A percentile compares a stretch with the other conserved stretches of the same genome.
These are phyloP conservation scores for Prunus davidiana DNA, from an alignment of 306 rosid species.

Conservation along the genomic window DNA sequence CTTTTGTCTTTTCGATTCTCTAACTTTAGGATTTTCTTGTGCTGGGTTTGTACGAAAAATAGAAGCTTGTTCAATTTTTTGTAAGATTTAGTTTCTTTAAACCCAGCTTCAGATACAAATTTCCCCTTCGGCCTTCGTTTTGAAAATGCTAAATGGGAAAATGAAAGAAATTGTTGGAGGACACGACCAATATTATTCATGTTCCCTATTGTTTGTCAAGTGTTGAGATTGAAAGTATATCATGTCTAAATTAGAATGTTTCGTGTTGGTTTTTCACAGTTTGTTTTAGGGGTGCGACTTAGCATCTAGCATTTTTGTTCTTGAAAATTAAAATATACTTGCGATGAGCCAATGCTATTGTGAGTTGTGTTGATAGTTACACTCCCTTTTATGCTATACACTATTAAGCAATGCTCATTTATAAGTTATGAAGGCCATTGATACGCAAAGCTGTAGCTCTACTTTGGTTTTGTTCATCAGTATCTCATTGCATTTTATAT, in stretches of 20 bases:
- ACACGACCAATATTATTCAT: not conserved
- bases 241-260: not conserved
- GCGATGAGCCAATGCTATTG: not conserved
- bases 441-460: not conserved
- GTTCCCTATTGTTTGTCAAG: not conserved
- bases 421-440: not conserved
- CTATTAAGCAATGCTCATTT: not conserved
- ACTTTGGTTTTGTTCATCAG: not conserved
- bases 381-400: not conserved
- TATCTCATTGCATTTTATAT: conserved; percentile 21
- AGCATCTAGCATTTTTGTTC: not conserved
- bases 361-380: not conserved
- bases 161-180: not conserved
- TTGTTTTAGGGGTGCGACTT: not conserved
- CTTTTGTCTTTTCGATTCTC: not conserved
- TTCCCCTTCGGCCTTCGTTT: not conserved
- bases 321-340: not conserved
- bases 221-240: not conserved
- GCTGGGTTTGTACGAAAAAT: not conserved
- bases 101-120: not conserved
- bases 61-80: not conserved
- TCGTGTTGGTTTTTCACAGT: not conserved
- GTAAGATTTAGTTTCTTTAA: not conserved
- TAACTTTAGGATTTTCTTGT: not conserved
- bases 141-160: not conserved